Evolutionary conservation across 257 asterid species (phyloP).

Genomic region (Solanum rostratum): DNA sequence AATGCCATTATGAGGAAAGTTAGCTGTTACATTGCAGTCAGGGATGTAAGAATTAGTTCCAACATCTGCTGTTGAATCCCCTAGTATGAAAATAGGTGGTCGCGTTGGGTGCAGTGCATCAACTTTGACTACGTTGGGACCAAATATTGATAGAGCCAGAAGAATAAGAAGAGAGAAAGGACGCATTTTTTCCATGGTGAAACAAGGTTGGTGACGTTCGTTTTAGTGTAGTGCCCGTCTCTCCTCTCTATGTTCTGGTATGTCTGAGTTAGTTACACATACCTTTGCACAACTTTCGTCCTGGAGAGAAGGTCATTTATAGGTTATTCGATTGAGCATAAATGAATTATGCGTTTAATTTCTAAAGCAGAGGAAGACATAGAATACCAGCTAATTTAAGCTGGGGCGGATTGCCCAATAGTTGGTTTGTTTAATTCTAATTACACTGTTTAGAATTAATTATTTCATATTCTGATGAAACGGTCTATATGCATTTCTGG

Average conservation of each 20-base stretch:
- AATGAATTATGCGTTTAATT: neutral
- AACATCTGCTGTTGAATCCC: conserved; percentile 77
- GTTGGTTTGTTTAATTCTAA: neutral
- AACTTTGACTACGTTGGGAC: conserved; percentile 20
- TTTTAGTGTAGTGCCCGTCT: neutral
- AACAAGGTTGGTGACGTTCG: neutral
- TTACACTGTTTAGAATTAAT: neutral
- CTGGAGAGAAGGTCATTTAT: neutral
- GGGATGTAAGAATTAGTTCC: conserved; percentile 50
- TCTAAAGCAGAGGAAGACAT: conserved; percentile 8
- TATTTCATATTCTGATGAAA: neutral
- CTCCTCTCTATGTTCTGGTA: neutral
- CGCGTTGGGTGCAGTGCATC: neutral
- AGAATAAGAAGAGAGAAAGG: neutral
- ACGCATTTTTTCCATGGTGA: neutral
- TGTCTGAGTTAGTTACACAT: neutral
- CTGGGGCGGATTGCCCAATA: conserved; percentile 9
- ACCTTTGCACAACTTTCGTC: neutral
- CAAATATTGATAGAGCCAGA: neutral
- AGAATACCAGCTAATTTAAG: conserved; percentile 6
- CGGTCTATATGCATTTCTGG: neutral
- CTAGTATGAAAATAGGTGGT: conserved; percentile 46
- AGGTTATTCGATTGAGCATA: neutral
- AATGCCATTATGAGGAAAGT: conserved; percentile 43
- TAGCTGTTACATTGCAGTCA: conserved; percentile 21